A percentile compares a stretch with the other conserved stretches of the same genome.
phyloP scores from a whole-genome alignment of 2,329 filamentous ascomycete species.

The Penicillium expansum region DNA sequence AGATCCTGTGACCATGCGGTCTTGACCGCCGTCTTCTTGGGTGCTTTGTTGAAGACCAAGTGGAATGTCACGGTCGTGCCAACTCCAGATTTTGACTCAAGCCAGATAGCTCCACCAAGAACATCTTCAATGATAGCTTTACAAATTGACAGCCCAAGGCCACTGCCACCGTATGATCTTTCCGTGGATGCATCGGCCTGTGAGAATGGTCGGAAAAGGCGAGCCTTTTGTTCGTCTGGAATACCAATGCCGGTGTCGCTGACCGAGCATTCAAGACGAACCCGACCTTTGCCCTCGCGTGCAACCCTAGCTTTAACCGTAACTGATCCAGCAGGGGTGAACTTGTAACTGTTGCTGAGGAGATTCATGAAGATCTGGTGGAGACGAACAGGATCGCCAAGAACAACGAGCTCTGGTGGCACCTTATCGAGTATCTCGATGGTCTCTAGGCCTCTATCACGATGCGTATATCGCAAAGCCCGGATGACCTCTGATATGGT shows the following conservation, averaged over 20 bases:
- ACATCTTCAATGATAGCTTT: slow-evolving; percentile 91
- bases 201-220: slow-evolving; percentile 87
- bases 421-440: slow-evolving; percentile 63
- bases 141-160: slow-evolving; percentile 87
- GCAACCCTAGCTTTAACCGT: slow-evolving; percentile 76
- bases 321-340: slow-evolving; percentile 81
- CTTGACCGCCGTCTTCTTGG: slow-evolving; percentile 55
- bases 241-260: slow-evolving; percentile 91
- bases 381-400: slow-evolving; percentile 80
- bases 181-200: slow-evolving; percentile 90
- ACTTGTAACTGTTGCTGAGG: slow-evolving; percentile 90
- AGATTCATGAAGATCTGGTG: slow-evolving; percentile 78
- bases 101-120: slow-evolving; percentile 79
- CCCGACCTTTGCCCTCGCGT: slow-evolving; percentile 65
- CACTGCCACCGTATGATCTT: slow-evolving; percentile 86
- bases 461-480: slow-evolving; percentile 62
- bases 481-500: slow-evolving; percentile 64
- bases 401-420: slow-evolving; percentile 62
- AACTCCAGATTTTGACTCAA: slow-evolving; percentile 69
- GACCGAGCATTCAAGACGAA: slow-evolving; percentile 80
- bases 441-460: slow-evolving; percentile 59
- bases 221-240: slow-evolving; percentile 69
- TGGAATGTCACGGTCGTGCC: slow-evolving; percentile 70
- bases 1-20: slow-evolving; percentile 53
- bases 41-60: slow-evolving; percentile 80